phyloP scores from a whole-genome alignment of 768 basidiomycete species.

The Tylopilus balloui region DNA sequence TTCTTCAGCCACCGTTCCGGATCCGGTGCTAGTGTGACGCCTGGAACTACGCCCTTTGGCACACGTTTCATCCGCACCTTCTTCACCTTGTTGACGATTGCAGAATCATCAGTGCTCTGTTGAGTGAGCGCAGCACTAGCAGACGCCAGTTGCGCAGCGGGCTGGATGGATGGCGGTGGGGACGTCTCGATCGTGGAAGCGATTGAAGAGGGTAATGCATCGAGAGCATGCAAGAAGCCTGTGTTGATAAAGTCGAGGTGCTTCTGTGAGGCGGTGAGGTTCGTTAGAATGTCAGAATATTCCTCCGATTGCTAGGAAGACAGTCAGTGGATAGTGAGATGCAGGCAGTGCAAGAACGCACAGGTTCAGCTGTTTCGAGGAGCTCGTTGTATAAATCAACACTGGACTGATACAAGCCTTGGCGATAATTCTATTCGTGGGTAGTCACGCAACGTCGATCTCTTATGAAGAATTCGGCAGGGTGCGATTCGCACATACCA shows the following conservation, averaged over 20 bases:
- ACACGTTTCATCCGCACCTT: constrained; percentile 63
- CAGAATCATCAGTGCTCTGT: constrained; percentile 33
- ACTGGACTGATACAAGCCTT: constrained; percentile 68
- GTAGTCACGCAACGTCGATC: constrained; percentile 12
- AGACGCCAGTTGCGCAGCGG: constrained; percentile 24
- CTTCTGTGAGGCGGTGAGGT: constrained; percentile 74
- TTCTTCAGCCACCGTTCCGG: constrained; percentile 89
- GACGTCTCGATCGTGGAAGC: constrained; percentile 55
- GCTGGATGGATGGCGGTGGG: constrained; percentile 50
- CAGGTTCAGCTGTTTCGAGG: constrained; percentile 72
- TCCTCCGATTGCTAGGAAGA: constrained; percentile 71
- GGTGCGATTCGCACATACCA: constrained; percentile 48
- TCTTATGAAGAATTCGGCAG: constrained; percentile 15
- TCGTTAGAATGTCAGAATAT: constrained; percentile 81
- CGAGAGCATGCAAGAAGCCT: constrained; percentile 62
- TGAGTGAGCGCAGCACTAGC: constrained; percentile 24
- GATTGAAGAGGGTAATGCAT: constrained; percentile 49
- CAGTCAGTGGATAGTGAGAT: constrained; percentile 1
- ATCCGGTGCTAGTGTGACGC: constrained; percentile 78
- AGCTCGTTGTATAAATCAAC: constrained; percentile 78
- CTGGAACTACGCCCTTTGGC: constrained; percentile 70
- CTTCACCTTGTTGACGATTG: constrained; percentile 37
- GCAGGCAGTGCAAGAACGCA: constrained; percentile 37
- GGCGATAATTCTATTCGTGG: constrained; percentile 62
- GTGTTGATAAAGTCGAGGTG: constrained; percentile 82